Conservation (phyloP, 176 grass and related monocot species). For the Oryza rufipogon region DNA sequence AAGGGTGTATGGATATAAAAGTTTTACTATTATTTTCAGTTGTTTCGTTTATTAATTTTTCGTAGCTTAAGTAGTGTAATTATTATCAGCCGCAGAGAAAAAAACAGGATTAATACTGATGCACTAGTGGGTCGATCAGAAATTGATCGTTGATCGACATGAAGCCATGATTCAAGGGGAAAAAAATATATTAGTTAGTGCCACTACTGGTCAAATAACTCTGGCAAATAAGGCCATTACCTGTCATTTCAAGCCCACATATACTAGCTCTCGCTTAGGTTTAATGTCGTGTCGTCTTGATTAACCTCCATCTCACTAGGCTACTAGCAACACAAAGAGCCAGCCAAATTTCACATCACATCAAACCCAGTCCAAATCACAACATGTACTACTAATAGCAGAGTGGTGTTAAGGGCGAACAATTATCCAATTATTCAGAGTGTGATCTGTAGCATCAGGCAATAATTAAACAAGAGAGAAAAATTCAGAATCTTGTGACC, state of each 20-base stretch:
- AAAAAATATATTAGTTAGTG: background rate
- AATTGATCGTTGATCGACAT: too few species aligned
- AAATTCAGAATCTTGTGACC: background rate
- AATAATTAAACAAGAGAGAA: conserved; percentile 10
- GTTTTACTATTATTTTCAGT: too few species aligned
- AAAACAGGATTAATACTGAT: background rate
- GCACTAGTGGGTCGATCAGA: too few species aligned
- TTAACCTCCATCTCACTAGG: background rate
- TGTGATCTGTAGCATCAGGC: background rate
- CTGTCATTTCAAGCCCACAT: conserved; percentile 28
- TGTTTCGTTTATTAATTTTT: too few species aligned
- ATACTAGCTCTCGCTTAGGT: conserved; percentile 8
- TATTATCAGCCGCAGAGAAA: too few species aligned
- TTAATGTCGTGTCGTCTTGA: conserved; percentile 38
- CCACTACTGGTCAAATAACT: conserved; percentile 1
- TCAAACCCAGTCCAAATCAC: background rate
- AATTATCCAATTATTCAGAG: background rate
- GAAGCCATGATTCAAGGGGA: background rate
- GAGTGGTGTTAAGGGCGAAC: background rate
- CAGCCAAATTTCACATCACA: conserved; percentile 38
- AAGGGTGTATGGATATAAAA: too few species aligned
- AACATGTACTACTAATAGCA: background rate
- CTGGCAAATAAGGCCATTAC: conserved; percentile 4
- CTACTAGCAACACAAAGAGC: background rate
- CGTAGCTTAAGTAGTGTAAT: too few species aligned